Base-by-base conservation (phyloP, 371 early-diverging fungal species). In the Circinella umbellata region DNA sequence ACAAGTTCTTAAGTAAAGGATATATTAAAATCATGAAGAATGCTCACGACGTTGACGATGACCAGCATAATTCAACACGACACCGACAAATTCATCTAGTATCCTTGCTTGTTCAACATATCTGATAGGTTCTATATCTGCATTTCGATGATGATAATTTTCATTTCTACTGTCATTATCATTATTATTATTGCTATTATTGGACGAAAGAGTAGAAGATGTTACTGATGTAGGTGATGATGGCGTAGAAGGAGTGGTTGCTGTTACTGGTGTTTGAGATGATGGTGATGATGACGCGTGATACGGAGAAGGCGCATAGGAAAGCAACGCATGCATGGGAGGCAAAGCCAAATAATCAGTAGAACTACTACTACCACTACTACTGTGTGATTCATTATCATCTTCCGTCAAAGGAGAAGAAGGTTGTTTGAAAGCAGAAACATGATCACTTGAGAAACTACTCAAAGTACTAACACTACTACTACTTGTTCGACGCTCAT, bases 401-500 rank as follows among this genome's bases (percentile, higher is more conserved):
- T 57, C 57, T n/a, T 57, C 57, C 1, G 57, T 34, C 34, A 57
- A 57, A 34, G 57, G 57, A 13, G 57, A 57, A 10, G 57, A 27
- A 57, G 57, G 57, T 34, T 57, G 57, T n/a, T 57, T 57, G 27
- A 57, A 57, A 3, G 57, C 57, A 57, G 57, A 57, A 57, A 57
- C 6, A 27, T 18, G 57, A 59, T 71, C 65, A 39, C 71, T 70
- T 47, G 69, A 63, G 18, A 70, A 47, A 65, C 78, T 79, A 39
- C 73, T 75, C 11, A 67, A 39, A 59, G 73, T 76, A 42, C 78
- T 80, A 20, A 71, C 69, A 63, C 80, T 83, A 63, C 78, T 76
- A 64, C 78, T 80, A 67, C 80, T 82, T 5, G 75, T 76, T 38
- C 80, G 79, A 55, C 80, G 74, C 57, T 79, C 67, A 48, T 62